A percentile compares a stretch with the other conserved stretches of the same genome.
These are phyloP conservation scores for Datura wrightii DNA, from an alignment of 257 asterid species.

Conservation along the genomic window DNA sequence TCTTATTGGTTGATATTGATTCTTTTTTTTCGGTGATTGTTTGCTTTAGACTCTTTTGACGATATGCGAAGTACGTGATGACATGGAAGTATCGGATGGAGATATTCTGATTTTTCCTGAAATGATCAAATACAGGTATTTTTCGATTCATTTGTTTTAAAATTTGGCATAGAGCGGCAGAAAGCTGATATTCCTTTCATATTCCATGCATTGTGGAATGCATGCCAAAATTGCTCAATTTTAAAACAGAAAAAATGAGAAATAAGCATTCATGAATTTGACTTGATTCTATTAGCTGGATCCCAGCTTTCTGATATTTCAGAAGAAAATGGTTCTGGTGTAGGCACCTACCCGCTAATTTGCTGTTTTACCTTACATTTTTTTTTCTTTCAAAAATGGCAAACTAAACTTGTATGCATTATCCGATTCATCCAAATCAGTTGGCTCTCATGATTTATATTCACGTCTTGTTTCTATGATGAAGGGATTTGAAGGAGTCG, in stretches of 20 bases:
- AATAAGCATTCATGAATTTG: background rate
- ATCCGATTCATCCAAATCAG: background rate
- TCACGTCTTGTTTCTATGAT: constrained; percentile 16
- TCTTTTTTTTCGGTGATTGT: constrained; percentile 36
- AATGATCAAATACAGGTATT: constrained; percentile 76
- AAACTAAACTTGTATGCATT: background rate
- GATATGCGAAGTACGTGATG: constrained; percentile 71
- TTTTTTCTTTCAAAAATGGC: background rate
- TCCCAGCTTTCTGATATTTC: background rate
- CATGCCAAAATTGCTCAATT: background rate
- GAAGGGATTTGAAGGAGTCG: constrained; percentile 80
- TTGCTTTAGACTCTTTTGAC: constrained; percentile 79
- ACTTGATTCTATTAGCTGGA: constrained; percentile 4
- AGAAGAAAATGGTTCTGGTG: background rate
- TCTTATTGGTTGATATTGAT: constrained; percentile 7
- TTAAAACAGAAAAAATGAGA: background rate
- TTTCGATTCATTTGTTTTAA: background rate
- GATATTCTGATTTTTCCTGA: constrained; percentile 93
- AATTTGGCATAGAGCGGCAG: background rate
- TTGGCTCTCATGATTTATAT: background rate
- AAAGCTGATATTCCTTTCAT: constrained; percentile 16
- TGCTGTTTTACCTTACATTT: background rate
- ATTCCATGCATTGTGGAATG: background rate
- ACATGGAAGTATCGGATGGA: constrained; percentile 68
- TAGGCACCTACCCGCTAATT: background rate